Evolutionary conservation across 2,329 filamentous ascomycete species (phyloP), one percentile per base, ranked within the genome.

Genomic region (Teratosphaeria zuluensis): DNA sequence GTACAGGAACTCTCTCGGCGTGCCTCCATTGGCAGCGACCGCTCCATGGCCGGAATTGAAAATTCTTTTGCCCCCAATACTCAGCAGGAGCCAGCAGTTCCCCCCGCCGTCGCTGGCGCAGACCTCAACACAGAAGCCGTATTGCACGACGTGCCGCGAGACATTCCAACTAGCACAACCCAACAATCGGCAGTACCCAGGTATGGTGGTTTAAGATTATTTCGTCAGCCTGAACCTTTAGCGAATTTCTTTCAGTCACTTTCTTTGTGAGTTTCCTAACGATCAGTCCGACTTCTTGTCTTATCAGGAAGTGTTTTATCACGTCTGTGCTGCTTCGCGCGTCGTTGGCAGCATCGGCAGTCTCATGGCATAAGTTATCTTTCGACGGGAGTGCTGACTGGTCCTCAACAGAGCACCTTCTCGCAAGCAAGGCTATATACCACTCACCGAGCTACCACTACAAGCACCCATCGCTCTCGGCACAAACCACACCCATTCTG

Each of bases 21-120:
- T 53, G 42, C 58, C 2, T 68, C 65, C 9, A 59, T 64, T n/a
- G 61, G 55, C n/a, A 69, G 66, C 56, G 59, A 62, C 9, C 56
- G 38, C 21, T 66, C 65, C 35, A 59, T 57, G 48, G 56, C 59
- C 8, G 63, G 59, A 24, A 31, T 55, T 30, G 56, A 56, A 46
- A 46, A 55, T 28, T n/a, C n/a, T 14, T 51, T 52, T 30, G 19
- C 54, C 19, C 21, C 28, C 4, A 21, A 35, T 35, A 33, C 55
- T 21, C 51, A 46, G 31, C 30, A 56, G 48, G 48, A 56, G 24
- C 56, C 54, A 55, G 32, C 57, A 33, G 19, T 35, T 16, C 30
- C 21, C 2, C 56, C 9, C 19, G 28, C 38, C n/a, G n/a, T 31
- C 30, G 21, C 24, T 33, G 52, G n/a, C 42, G 42, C 42, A 8